Conservation (phyloP, 2,329 filamentous ascomycete genomes). For the Epichloe uncinata region DNA sequence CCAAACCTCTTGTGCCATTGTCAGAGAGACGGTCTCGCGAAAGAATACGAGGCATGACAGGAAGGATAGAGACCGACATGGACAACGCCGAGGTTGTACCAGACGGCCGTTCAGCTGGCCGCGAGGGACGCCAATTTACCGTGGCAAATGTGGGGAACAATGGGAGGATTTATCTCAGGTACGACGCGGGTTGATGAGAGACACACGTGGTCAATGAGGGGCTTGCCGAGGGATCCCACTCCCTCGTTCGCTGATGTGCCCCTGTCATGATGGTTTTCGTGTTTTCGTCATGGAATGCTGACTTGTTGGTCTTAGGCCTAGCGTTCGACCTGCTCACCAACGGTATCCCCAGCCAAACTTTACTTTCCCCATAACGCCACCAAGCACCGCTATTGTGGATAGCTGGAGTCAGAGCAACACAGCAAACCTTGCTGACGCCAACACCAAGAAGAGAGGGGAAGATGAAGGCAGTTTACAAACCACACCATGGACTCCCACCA, state of each 20-base stretch:
- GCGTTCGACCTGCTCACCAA: slow-evolving; percentile 46
- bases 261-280: neutral
- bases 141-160: slow-evolving; percentile 76
- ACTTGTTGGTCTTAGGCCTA: slow-evolving; percentile 32
- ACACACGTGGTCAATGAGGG: neutral
- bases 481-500: slow-evolving; percentile 29
- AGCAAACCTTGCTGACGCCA: slow-evolving; percentile 12
- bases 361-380: slow-evolving; percentile 47
- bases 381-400: slow-evolving; percentile 34
- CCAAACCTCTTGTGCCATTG: slow-evolving; percentile 30
- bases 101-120: slow-evolving; percentile 46
- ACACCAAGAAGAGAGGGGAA: slow-evolving; percentile 5
- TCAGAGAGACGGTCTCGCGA: slow-evolving; percentile 33
- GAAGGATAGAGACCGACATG: slow-evolving; percentile 40
- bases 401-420: slow-evolving; percentile 32
- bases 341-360: slow-evolving; percentile 48
- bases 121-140: slow-evolving; percentile 60
- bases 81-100: slow-evolving; percentile 43
- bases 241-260: neutral
- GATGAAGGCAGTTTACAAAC: neutral
- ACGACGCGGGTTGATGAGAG: slow-evolving; percentile 18
- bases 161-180: slow-evolving; percentile 72
- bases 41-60: slow-evolving; percentile 20
- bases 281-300: slow-evolving; percentile 7
- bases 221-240: neutral